phyloP scores from a whole-genome alignment of 305 asterid species.

The Fraxinus nigra region DNA sequence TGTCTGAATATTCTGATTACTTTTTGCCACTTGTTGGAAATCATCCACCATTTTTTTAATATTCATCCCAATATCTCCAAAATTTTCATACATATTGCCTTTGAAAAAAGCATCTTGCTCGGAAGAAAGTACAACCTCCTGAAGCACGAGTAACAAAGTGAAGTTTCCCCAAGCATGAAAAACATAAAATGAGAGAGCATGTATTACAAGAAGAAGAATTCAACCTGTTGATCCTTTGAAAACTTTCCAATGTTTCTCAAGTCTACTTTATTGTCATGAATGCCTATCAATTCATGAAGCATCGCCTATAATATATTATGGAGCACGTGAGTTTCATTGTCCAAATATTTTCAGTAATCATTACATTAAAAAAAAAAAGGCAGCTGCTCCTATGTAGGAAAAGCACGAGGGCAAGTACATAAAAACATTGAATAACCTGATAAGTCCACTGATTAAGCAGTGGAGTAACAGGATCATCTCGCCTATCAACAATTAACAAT shows the following conservation, averaged over 20 bases:
- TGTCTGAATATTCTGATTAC: conserved; percentile 97
- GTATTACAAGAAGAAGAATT: conserved; percentile 19
- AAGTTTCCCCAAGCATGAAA: conserved; percentile 21
- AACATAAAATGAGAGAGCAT: conserved; percentile 19
- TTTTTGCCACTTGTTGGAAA: conserved; percentile 89
- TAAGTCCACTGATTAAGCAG: conserved; percentile 97
- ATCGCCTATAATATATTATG: conserved; percentile 61
- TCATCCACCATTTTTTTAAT: conserved; percentile 93
- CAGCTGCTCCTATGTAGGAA: conserved; percentile 7
- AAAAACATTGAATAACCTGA: conserved; percentile 56
- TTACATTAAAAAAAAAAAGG: neutral
- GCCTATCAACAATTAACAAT: conserved; percentile 85
- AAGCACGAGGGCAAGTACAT: conserved; percentile 3
- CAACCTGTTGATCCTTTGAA: conserved; percentile 88
- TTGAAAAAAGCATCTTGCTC: conserved; percentile 97
- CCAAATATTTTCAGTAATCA: neutral
- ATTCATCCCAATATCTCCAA: conserved; percentile 98
- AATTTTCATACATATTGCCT: conserved; percentile 87
- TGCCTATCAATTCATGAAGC: conserved; percentile 95
- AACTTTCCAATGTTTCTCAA: conserved; percentile 62
- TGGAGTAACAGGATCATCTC: conserved; percentile 97
- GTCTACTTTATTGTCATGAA: conserved; percentile 91
- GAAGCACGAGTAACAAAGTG: conserved; percentile 26
- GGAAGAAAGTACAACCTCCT: conserved; percentile 96
- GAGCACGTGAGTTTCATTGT: conserved; percentile 18